Percentiles rank a stretch among this genome's conserved stretches.
phyloP scores from a whole-genome alignment of 1,284 basidiomycete genomes.

The Anthracocystis setariae region DNA sequence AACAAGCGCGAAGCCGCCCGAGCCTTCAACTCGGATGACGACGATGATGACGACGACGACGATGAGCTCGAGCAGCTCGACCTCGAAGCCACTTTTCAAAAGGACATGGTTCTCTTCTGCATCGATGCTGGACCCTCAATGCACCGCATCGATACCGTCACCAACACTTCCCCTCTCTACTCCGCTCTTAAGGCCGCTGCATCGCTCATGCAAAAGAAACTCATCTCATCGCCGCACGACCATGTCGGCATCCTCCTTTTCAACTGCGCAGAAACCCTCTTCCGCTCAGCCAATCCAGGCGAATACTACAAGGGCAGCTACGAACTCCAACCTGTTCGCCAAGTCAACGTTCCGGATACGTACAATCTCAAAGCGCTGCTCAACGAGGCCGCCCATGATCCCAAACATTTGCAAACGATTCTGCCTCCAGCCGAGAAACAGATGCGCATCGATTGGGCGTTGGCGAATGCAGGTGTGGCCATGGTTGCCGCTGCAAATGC shows the following conservation, averaged over 20 bases:
- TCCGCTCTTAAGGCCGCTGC: constrained; percentile 82
- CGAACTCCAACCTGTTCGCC: constrained; percentile 79
- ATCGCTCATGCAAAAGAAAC: constrained; percentile 87
- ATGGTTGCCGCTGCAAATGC: constrained; percentile 78
- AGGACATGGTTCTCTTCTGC: constrained; percentile 76
- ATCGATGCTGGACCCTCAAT: constrained; percentile 92
- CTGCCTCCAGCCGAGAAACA: constrained; percentile 69
- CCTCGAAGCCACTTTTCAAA: constrained; percentile 45
- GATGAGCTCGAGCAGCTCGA: constrained; percentile 48
- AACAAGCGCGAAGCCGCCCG: constrained; percentile 44
- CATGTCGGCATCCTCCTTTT: constrained; percentile 88
- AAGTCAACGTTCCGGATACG: constrained; percentile 77
- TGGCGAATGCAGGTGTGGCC: constrained; percentile 67
- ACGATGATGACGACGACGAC: constrained; percentile 35
- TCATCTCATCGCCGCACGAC: constrained; percentile 85
- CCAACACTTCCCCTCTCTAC: constrained; percentile 68
- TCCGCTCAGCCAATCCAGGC: constrained; percentile 65
- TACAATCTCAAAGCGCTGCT: constrained; percentile 70
- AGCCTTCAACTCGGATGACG: constrained; percentile 34
- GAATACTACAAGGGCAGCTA: constrained; percentile 76
- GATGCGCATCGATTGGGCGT: constrained; percentile 76
- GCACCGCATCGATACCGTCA: constrained; percentile 71
- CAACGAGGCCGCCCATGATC: constrained; percentile 70
- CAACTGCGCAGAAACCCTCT: constrained; percentile 77
- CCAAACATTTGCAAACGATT: constrained; percentile 46